Base-by-base conservation (phyloP, 1,284 basidiomycete genomes). In the Microbotryomycetes sp. region DNA sequence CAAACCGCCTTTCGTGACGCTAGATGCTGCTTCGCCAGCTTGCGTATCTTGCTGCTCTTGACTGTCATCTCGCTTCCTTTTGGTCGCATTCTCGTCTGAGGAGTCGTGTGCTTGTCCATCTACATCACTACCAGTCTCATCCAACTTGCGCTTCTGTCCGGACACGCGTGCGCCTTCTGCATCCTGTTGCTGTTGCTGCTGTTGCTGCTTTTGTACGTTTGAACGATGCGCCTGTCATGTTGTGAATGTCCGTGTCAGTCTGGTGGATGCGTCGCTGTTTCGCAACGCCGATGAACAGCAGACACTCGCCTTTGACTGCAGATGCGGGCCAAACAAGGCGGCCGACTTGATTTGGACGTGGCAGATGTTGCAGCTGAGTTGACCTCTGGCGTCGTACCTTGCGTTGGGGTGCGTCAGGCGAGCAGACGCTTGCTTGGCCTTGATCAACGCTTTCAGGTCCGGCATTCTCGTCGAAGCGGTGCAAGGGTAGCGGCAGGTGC, bases 301-400 rank as follows among this genome's bases (percentile, higher is more conserved):
- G 79, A 78, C 7, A 83, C 83, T 69, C 81, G 84, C 41, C 79
- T 83, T 53, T 85, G 83, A 73, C 88, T 88, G 3, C 75, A 76
- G 76, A 88, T 90, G 77, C 16, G 87, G 87, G 60, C 88, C 83
- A 88, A 88, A 91, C n/a, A 85, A 83, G 23, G 84, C 82, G 3
- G 86, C 81, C 68, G 86, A 81, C 71, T 89, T 90, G 61, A 91
- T 78, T 27, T 77, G 65, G 13, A 77, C 79, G 1, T 79, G 79
- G 72, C 88, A 91, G 30, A 83, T 81, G 2, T 77, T 71, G 69
- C 88, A 91, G 62, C 83, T 81, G 28, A 91, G 79, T 70, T 86
- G 83, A 30, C 85, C 85, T 21, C 76, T 74, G 5, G 81, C 65
- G 9, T 77, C 82, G 72, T 90, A 90, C 1, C 82, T 74, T 7